Evolutionary conservation across 2,329 filamentous ascomycete genomes (phyloP).

Genomic region (Gnomoniopsis smithogilvyi): DNA sequence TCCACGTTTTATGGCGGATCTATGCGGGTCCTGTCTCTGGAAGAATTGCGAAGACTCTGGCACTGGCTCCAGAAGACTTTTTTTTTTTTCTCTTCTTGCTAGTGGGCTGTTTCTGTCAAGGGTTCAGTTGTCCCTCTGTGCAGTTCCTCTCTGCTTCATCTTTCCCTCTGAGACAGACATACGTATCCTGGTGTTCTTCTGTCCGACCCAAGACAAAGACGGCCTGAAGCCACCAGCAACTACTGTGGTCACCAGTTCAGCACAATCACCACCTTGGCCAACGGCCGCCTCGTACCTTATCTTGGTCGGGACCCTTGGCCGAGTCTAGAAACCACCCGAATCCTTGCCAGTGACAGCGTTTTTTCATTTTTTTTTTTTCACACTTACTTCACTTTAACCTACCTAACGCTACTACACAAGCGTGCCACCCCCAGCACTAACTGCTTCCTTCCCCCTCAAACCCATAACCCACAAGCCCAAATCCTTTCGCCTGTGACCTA

Average conservation of each 20-base stretch:
- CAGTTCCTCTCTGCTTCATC: background rate
- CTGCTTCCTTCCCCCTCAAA: too few species aligned
- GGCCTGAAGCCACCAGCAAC: background rate
- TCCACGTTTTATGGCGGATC: constrained; percentile 18
- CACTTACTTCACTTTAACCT: background rate
- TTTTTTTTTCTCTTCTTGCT: background rate
- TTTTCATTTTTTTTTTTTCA: background rate
- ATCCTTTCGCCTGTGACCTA: too few species aligned
- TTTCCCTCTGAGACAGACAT: background rate
- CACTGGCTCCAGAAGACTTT: constrained; percentile 12
- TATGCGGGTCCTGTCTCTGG: background rate
- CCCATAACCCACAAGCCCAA: too few species aligned
- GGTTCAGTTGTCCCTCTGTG: background rate
- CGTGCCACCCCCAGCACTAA: too few species aligned
- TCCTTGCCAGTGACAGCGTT: background rate
- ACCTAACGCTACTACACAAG: background rate
- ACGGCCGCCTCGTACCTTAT: constrained; percentile 16
- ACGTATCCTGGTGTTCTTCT: background rate
- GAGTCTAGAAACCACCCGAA: constrained; percentile 11
- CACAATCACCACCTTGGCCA: constrained; percentile 4
- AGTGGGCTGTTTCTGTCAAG: background rate
- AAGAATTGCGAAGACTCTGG: background rate
- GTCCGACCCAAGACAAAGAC: background rate
- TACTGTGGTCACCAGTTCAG: background rate
- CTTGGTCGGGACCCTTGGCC: constrained; percentile 11